Conservation (phyloP, 2,329 filamentous ascomycete species). For the Monilinia fructigena region DNA sequence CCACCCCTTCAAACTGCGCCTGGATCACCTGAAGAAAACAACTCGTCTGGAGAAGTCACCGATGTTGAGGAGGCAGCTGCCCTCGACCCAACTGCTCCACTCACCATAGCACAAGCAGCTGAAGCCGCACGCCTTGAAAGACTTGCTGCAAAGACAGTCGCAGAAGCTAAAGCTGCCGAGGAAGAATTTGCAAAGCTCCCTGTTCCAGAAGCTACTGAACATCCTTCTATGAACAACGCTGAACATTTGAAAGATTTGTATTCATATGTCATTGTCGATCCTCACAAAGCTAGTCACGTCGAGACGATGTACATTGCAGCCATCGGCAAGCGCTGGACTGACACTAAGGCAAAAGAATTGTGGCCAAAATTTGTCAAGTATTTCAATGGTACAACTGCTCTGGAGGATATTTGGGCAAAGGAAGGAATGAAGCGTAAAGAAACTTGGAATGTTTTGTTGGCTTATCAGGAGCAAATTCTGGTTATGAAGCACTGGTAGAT, state of each 20-base stretch:
- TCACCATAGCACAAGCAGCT: conserved; percentile 56
- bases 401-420: conserved; percentile 83
- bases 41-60: conserved; percentile 22
- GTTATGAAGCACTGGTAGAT: conserved; percentile 67
- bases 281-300: conserved; percentile 72
- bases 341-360: conserved; percentile 55
- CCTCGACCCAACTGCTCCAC: conserved; percentile 38
- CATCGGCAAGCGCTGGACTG: conserved; percentile 52
- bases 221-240: conserved; percentile 57
- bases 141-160: conserved; percentile 55
- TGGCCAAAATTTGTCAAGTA: conserved; percentile 77
- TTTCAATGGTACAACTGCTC: conserved; percentile 79
- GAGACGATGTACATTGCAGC: conserved; percentile 72
- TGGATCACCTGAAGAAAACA: conserved; percentile 16
- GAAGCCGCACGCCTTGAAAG: conserved; percentile 61
- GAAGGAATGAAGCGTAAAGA: conserved; percentile 86
- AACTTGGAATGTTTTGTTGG: conserved; percentile 63
- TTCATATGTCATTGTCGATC: conserved; percentile 72
- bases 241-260: conserved; percentile 55
- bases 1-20: conserved; percentile 30
- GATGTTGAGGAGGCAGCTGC: conserved; percentile 20
- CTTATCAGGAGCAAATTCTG: conserved; percentile 67
- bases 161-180: conserved; percentile 47
- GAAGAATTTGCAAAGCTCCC: conserved; percentile 38
- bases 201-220: conserved; percentile 49